Conservation (phyloP, 2,329 filamentous ascomycete genomes). For the Sporothrix inflata region DNA sequence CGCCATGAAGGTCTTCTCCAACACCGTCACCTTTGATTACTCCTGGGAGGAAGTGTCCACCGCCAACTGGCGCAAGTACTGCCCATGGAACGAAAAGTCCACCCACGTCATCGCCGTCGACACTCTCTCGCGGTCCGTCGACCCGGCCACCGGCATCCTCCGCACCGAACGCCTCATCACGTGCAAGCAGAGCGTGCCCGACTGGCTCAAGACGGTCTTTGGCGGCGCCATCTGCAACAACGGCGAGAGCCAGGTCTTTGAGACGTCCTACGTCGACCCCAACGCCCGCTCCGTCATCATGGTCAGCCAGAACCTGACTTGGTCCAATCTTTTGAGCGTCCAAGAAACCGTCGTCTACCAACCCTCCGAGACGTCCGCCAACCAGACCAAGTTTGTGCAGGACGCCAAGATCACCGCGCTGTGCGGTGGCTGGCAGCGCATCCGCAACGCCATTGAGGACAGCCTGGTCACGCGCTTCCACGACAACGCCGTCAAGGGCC, state of each 20-base stretch:
- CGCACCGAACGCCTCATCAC: slow-evolving; percentile 66
- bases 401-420: slow-evolving; percentile 90
- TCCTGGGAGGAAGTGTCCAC: slow-evolving; percentile 98
- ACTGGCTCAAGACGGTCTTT: slow-evolving; percentile 80
- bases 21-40: slow-evolving; percentile 88
- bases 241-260: slow-evolving; percentile 80
- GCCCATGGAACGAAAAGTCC: slow-evolving; percentile 98
- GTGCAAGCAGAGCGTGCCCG: slow-evolving; percentile 67
- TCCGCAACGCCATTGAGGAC: slow-evolving; percentile 95
- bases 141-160: slow-evolving; percentile 61
- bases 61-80: slow-evolving; percentile 98
- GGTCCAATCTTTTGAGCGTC: slow-evolving; percentile 85
- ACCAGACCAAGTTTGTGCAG: slow-evolving; percentile 81
- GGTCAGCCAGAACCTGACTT: slow-evolving; percentile 94
- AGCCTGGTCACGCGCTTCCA: slow-evolving; percentile 82
- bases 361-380: slow-evolving; percentile 53
- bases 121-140: slow-evolving; percentile 73
- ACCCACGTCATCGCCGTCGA: slow-evolving; percentile 96
- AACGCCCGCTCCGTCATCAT: slow-evolving; percentile 85
- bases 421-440: slow-evolving; percentile 95
- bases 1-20: slow-evolving; percentile 93
- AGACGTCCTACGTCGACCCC: slow-evolving; percentile 94
- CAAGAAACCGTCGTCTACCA: slow-evolving; percentile 91
- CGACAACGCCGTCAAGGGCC: slow-evolving; percentile 87
- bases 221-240: slow-evolving; percentile 65